Base-by-base conservation (phyloP, 495 filamentous ascomycete genomes). In the Penicillium bialowiezense region DNA sequence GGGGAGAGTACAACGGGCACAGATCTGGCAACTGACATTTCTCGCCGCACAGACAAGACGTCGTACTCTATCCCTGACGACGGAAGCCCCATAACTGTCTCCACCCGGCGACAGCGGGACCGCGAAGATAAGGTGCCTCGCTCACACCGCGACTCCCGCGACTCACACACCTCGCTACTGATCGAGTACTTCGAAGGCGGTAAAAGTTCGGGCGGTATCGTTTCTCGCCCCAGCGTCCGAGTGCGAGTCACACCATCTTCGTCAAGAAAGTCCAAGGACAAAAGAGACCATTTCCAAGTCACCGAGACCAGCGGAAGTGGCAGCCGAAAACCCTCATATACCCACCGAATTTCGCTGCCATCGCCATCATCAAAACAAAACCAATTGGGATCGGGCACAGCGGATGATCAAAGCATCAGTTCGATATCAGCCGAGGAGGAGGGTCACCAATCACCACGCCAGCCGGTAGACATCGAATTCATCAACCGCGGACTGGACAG, bases 161-260 rank as follows among this genome's bases (percentile, higher is more conserved):
- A 83, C 45, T 93, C 89, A 39, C 91, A 95, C 67, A 96, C 93
- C 33, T 95, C 90, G 41, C 79, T 99, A 41, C 75, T 99, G 62
- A 99, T 99, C 62, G 93, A 99, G 69, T 97, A 97, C 68, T 99
- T 97, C 63, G 91, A 96, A 69, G 90, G 83, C 56, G 86, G 88
- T 42, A 96, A 93, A 67, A 72, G 74, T 45, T 61, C 71, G 26
- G 76, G 81, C 63, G 73, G 41, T 55, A 73, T 73, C 44, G 77
- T 69, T 72, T 86, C 77, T 71, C 70, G 90, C 50, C 95, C 93
- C 2, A 97, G 91, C 71, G 93, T 99, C 35, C 84, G 93, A 56
- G 93, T 99, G 45, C 90, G 92, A 59, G 82, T 99, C 41, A 96
- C 91, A 28, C 93, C 95, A 24, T 93, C 87, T 41, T 76, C 75